Percentiles rank a stretch among this genome's conserved stretches.
These are phyloP conservation scores for Lachnellula hyalina DNA, from an alignment of 2,329 filamentous ascomycete species.

Conservation along the genomic window DNA sequence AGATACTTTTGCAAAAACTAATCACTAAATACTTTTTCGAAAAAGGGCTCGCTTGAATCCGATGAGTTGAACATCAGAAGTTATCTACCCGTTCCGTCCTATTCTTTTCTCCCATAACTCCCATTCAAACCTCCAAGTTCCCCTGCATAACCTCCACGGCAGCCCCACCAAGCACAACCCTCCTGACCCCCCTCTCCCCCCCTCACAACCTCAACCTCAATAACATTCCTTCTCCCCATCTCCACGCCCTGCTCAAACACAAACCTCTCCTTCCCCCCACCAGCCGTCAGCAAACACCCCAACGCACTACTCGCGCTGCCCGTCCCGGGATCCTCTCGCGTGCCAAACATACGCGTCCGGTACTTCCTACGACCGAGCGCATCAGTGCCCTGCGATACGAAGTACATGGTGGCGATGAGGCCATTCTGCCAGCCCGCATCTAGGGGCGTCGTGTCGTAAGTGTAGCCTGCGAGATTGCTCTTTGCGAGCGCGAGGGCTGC, in stretches of 20 bases:
- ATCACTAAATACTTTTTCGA: not conserved
- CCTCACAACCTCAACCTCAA: conserved; percentile 19
- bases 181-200: conserved; percentile 10
- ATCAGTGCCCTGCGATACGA: conserved; percentile 26
- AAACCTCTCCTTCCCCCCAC: conserved; percentile 28
- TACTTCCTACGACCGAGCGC: conserved; percentile 33
- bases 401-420: conserved; percentile 21
- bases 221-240: conserved; percentile 45
- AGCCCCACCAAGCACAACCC: conserved; percentile 19
- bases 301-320: conserved; percentile 58
- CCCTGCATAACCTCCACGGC: conserved; percentile 25
- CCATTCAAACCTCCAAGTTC: conserved; percentile 12
- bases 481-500: conserved; percentile 38
- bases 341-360: conserved; percentile 51
- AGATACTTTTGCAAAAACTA: not conserved
- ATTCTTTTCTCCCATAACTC: not conserved
- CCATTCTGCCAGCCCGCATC: conserved; percentile 22
- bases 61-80: conserved; percentile 3
- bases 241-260: conserved; percentile 61
- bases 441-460: conserved; percentile 18
- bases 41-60: not conserved
- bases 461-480: conserved; percentile 28
- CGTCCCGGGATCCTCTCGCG: conserved; percentile 55
- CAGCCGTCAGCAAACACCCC: conserved; percentile 47
- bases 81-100: not conserved